Percentiles rank a stretch among this genome's conserved stretches.
Evolutionary conservation across 192 early-diverging fungal genomes (phyloP).

Genomic region (Backusella circina): DNA sequence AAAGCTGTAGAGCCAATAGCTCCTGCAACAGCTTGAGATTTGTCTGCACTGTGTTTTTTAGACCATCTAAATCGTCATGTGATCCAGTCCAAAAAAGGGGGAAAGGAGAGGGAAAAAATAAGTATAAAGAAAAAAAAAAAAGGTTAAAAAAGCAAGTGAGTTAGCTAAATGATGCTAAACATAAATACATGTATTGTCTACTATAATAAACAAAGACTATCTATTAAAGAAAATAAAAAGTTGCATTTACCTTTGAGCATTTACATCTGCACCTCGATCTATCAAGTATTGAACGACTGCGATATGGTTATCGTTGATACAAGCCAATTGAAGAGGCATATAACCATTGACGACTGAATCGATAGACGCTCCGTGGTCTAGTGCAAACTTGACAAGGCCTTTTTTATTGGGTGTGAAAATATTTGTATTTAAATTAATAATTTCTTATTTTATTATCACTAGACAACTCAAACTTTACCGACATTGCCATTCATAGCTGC

Average conservation of each 20-base stretch:
- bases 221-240: background rate
- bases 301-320: constrained; percentile 55
- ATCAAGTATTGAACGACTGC: constrained; percentile 66
- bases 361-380: constrained; percentile 67
- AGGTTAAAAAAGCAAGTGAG: background rate
- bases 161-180: background rate
- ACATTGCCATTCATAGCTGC: constrained; percentile 53
- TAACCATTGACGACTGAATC: constrained; percentile 67
- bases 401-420: constrained; percentile 5
- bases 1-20: constrained; percentile 72
- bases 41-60: constrained; percentile 36
- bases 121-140: background rate
- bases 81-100: background rate
- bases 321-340: constrained; percentile 68
- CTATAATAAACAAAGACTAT: background rate
- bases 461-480: constrained; percentile 27
- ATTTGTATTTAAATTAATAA: constrained; percentile 28
- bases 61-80: constrained; percentile 28
- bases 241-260: constrained; percentile 45
- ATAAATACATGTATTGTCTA: background rate
- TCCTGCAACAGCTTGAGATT: constrained; percentile 42
- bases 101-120: background rate
- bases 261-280: constrained; percentile 67
- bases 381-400: constrained; percentile 63
- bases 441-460: constrained; percentile 3